These are phyloP conservation scores for Tremellales sp. DNA, from an alignment of 1,284 basidiomycete genomes.

Conservation along the genomic window DNA sequence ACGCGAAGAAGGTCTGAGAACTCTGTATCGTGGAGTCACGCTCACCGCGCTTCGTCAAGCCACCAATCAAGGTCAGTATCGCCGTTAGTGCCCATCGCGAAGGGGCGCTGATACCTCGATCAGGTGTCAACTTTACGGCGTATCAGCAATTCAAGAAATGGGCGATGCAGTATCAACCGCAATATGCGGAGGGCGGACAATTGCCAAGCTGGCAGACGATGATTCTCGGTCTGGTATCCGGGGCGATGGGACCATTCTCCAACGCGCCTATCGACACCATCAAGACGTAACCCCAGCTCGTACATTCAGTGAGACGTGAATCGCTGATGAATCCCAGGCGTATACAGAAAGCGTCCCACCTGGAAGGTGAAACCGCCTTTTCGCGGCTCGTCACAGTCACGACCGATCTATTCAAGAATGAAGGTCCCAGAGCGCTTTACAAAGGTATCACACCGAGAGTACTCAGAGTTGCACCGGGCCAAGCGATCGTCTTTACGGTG, in stretches of 20 bases:
- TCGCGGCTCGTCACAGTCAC: constrained; percentile 73
- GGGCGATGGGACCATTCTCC: constrained; percentile 95
- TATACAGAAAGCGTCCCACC: constrained; percentile 74
- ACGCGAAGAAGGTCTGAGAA: constrained; percentile 79
- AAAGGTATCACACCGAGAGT: constrained; percentile 97
- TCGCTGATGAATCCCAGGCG: constrained; percentile 25
- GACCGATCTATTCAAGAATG: constrained; percentile 85
- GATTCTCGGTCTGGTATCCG: constrained; percentile 88
- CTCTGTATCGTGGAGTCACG: constrained; percentile 88
- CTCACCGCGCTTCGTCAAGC: constrained; percentile 94
- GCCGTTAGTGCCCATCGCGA: neutral
- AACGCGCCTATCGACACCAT: constrained; percentile 98
- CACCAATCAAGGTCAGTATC: constrained; percentile 81
- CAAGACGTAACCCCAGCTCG: constrained; percentile 76
- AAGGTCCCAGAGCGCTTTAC: constrained; percentile 87
- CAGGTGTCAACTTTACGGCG: constrained; percentile 93
- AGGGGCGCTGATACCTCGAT: neutral
- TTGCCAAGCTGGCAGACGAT: constrained; percentile 95
- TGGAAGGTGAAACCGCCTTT: constrained; percentile 70
- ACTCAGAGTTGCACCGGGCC: constrained; percentile 88
- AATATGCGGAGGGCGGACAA: constrained; percentile 53
- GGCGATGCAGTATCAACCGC: constrained; percentile 72
- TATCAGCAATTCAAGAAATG: constrained; percentile 94
- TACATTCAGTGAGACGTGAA: constrained; percentile 35
- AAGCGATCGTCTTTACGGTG: constrained; percentile 55